phyloP scores from a whole-genome alignment of 2,329 filamentous ascomycete genomes.

The Metarhizium sp. region DNA sequence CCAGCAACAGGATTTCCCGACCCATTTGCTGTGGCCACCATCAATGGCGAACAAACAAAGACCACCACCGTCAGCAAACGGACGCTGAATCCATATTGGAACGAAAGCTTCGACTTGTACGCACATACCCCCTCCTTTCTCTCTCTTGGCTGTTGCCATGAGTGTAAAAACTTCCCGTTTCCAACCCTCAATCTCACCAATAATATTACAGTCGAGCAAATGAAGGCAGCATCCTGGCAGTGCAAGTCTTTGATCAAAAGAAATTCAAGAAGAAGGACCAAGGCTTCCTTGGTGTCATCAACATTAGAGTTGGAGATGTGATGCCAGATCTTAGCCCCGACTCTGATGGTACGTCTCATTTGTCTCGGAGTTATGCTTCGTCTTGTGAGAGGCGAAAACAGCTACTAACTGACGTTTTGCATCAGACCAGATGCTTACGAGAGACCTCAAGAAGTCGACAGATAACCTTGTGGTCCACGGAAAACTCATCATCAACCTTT shows the following conservation, averaged over 20 bases:
- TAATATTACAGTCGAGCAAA: slow-evolving; percentile 60
- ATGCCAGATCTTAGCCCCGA: slow-evolving; percentile 76
- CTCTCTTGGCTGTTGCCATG: background rate
- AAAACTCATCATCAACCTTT: slow-evolving; percentile 93
- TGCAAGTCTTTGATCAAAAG: slow-evolving; percentile 99
- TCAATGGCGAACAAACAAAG: slow-evolving; percentile 96
- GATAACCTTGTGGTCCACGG: slow-evolving; percentile 97
- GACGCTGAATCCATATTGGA: slow-evolving; percentile 99
- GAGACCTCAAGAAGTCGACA: slow-evolving; percentile 94
- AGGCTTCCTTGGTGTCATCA: slow-evolving; percentile 95
- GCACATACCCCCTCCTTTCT: slow-evolving; percentile 19
- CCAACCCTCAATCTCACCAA: background rate
- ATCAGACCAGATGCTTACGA: slow-evolving; percentile 96
- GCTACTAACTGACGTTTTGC: slow-evolving; percentile 15
- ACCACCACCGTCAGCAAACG: slow-evolving; percentile 97
- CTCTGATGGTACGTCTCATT: slow-evolving; percentile 65
- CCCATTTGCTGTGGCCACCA: slow-evolving; percentile 92
- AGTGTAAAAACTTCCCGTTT: background rate
- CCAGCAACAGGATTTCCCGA: slow-evolving; percentile 74
- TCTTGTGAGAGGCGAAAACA: slow-evolving; percentile 9
- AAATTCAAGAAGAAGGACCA: slow-evolving; percentile 99
- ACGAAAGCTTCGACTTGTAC: slow-evolving; percentile 97
- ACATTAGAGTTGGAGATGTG: slow-evolving; percentile 88
- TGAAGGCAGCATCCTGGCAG: slow-evolving; percentile 92
- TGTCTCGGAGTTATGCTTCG: background rate